Conservation (phyloP, 2,329 filamentous ascomycete species). For the Neodidymelliopsis sp. region DNA sequence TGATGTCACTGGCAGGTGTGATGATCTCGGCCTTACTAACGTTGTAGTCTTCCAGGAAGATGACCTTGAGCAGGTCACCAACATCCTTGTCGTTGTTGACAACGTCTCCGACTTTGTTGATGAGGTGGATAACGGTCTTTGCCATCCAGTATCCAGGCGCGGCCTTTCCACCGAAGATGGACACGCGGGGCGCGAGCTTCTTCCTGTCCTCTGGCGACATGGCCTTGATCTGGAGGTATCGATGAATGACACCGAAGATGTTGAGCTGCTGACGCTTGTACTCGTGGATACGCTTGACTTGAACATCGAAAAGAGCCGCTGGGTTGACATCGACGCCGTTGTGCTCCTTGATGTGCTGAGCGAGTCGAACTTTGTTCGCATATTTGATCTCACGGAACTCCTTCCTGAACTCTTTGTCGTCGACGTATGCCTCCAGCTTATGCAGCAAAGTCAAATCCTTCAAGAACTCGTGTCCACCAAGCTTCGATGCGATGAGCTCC, state of each 20-base stretch:
- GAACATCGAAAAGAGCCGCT: constrained; percentile 88
- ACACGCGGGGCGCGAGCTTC: constrained; percentile 86
- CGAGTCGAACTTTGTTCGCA: constrained; percentile 91
- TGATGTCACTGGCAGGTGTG: constrained; percentile 90
- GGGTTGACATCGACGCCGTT: constrained; percentile 86
- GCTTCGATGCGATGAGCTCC: constrained; percentile 88
- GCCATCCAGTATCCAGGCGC: constrained; percentile 99
- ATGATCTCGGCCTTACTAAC: constrained; percentile 99
- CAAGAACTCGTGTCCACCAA: constrained; percentile 82
- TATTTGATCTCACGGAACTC: constrained; percentile 98
- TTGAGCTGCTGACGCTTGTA: constrained; percentile 99
- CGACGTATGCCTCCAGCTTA: constrained; percentile 81
- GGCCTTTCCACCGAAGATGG: constrained; percentile 97
- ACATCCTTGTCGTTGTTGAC: constrained; percentile 93
- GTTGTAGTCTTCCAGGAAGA: constrained; percentile 98
- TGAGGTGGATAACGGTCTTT: constrained; percentile 96
- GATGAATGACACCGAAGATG: constrained; percentile 96
- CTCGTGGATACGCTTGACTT: constrained; percentile 98
- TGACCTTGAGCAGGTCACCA: constrained; percentile 92
- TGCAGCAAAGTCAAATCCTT: constrained; percentile 89
- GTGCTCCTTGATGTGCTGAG: constrained; percentile 86
- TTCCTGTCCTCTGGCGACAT: constrained; percentile 84
- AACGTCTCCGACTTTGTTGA: constrained; percentile 89
- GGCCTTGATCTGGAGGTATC: constrained; percentile 87
- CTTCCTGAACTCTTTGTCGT: constrained; percentile 89